Evolutionary conservation across 805 yeast genomes (phyloP).

Genomic region (Candida xiaguanensis): DNA sequence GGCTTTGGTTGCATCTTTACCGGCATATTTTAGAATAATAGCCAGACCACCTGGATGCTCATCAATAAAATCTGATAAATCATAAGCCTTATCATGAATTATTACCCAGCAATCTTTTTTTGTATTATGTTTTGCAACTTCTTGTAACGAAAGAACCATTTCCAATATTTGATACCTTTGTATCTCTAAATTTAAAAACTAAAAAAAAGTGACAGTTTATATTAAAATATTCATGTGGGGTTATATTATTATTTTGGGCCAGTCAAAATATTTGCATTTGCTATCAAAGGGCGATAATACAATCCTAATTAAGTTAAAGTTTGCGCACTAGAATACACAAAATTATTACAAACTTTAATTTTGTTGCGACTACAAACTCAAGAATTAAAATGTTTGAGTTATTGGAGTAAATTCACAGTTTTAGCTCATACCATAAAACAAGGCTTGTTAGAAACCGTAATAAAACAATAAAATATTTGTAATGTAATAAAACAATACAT

Average conservation of each 20-base stretch:
- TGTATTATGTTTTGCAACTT: constrained; percentile 45
- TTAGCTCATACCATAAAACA: too few species aligned
- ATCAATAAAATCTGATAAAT: constrained; percentile 60
- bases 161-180: neutral
- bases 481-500: too few species aligned
- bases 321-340: constrained; percentile 4
- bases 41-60: constrained; percentile 63
- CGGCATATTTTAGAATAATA: constrained; percentile 50
- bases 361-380: too few species aligned
- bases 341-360: too few species aligned
- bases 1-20: constrained; percentile 64
- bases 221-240: neutral
- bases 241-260: neutral
- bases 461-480: too few species aligned
- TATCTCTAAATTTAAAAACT: neutral
- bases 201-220: neutral
- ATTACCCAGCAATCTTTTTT: constrained; percentile 79
- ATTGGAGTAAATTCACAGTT: too few species aligned
- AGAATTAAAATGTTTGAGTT: too few species aligned
- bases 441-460: too few species aligned
- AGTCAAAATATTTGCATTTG: neutral
- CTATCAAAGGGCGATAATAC: neutral
- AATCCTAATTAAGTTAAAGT: constrained; percentile 1
- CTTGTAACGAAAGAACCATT: constrained; percentile 20
- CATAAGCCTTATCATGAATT: constrained; percentile 74